Base-by-base conservation (phyloP, 768 basidiomycete species). In the Butyriboletus loyo region DNA sequence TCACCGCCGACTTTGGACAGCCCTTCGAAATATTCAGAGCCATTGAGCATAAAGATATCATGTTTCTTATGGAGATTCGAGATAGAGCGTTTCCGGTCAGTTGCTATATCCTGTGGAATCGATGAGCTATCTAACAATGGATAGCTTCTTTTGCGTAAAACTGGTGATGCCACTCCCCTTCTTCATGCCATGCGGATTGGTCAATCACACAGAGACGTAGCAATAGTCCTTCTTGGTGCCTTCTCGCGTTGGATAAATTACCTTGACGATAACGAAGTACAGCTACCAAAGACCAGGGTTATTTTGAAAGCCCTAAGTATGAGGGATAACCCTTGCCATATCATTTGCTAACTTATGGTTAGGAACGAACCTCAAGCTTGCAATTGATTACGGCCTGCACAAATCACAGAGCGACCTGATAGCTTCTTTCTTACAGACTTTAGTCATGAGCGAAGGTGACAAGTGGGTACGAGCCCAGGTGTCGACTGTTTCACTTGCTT, bases 371-470 rank as follows among this genome's bases (percentile, higher is more conserved):
- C 80, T 98, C 49, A 95, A 96, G 67, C 79, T 93, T 40, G 95
- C 93, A 2, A 97, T 98, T 46, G 90, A 94, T 64, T 86, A 86
- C 59, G 92, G 92, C 19, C 77, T 96, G 37, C 81, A 87, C 56
- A 85, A 82, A 61, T 83, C 85, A 0, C 87, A 92, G 66, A 87
- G 83, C 55, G 86, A 91, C 62, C 78, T 98, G 40, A 88, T 91
- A 45, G 89, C 95, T 5, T 93, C 91, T 1, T 98, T 95, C 70
- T 75, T 98, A 62, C 95, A 98, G 72, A 92, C 92, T 15, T 74
- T 98, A 32, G 83, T 98, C 59, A 98, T 98, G 95, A 92, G 89
- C 50, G 94, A 97, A 75, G 95, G 95, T 15, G 90, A 95, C 59
- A 80, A 83, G 55, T 97, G 92, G 90, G 80, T 98, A n/a, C 75